A percentile compares a stretch with the other conserved stretches of the same genome.
Evolutionary conservation across 495 filamentous ascomycete species (phyloP).

Genomic region (Aspergillus olivimuriae): DNA sequence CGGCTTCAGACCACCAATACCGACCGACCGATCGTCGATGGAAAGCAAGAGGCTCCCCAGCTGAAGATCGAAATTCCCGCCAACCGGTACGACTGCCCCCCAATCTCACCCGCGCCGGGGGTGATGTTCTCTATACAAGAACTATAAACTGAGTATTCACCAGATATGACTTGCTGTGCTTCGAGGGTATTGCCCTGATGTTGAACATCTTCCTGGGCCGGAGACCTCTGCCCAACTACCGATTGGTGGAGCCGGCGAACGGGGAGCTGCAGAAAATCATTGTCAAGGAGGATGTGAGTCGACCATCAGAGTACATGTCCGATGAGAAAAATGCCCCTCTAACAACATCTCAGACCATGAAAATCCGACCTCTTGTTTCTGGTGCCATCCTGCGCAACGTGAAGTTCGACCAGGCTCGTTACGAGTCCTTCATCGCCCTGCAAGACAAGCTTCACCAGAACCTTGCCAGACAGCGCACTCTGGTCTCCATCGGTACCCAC

Average conservation of each 20-base stretch:
- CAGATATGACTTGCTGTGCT: constrained; percentile 97
- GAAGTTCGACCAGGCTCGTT: constrained; percentile 82
- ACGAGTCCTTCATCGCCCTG: constrained; percentile 95
- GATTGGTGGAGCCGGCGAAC: constrained; percentile 59
- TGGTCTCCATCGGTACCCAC: constrained; percentile 95
- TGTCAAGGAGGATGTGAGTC: constrained; percentile 61
- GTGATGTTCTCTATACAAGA: not conserved
- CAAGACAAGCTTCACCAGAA: constrained; percentile 99
- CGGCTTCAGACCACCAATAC: constrained; percentile 58
- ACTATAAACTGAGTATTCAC: constrained; percentile 17
- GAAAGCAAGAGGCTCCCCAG: constrained; percentile 80
- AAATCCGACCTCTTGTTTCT: constrained; percentile 79
- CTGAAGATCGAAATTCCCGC: constrained; percentile 98
- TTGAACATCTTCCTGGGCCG: constrained; percentile 89
- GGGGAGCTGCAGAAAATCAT: constrained; percentile 73
- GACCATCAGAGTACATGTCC: not conserved
- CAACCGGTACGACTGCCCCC: constrained; percentile 56
- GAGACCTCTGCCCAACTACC: constrained; percentile 68
- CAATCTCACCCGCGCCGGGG: no score
- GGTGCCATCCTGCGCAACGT: constrained; percentile 82
- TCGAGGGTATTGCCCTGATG: constrained; percentile 93
- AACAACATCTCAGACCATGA: no score
- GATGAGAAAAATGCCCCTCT: no score
- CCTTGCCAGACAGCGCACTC: constrained; percentile 81
- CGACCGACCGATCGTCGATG: constrained; percentile 65